phyloP scores from a whole-genome alignment of 768 basidiomycete species.

The Pulveroboletus frians region DNA sequence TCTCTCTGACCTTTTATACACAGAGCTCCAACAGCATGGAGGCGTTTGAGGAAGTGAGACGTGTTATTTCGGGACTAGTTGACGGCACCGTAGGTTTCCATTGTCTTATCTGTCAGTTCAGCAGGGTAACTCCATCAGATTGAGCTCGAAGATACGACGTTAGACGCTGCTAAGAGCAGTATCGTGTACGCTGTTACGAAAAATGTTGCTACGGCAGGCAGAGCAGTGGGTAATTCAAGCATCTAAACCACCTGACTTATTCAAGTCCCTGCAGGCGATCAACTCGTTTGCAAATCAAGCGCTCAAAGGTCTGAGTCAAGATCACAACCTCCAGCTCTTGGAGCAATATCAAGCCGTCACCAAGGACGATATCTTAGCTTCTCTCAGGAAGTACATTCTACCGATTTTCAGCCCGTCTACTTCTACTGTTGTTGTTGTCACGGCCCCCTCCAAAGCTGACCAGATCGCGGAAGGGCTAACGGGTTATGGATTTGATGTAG shows the following conservation, averaged over 20 bases:
- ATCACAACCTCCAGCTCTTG: slow-evolving; percentile 70
- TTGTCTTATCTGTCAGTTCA: background rate
- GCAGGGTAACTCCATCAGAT: slow-evolving; percentile 44
- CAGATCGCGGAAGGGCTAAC: slow-evolving; percentile 62
- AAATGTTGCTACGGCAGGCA: slow-evolving; percentile 77
- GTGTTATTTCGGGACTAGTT: slow-evolving; percentile 72
- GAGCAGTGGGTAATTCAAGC: slow-evolving; percentile 57
- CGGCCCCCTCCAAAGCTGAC: slow-evolving; percentile 74
- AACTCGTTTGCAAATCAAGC: slow-evolving; percentile 88
- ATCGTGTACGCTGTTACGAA: slow-evolving; percentile 82
- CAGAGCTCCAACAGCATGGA: slow-evolving; percentile 77
- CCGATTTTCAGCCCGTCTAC: slow-evolving; percentile 77
- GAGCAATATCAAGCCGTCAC: slow-evolving; percentile 76
- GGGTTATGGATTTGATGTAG: slow-evolving; percentile 71
- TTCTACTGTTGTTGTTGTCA: slow-evolving; percentile 78
- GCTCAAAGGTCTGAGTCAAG: slow-evolving; percentile 75
- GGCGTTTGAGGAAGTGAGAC: slow-evolving; percentile 76
- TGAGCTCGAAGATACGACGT: slow-evolving; percentile 66
- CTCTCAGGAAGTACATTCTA: slow-evolving; percentile 69
- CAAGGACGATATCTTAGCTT: slow-evolving; percentile 66
- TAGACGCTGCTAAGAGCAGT: slow-evolving; percentile 90
- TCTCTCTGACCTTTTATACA: slow-evolving; percentile 6
- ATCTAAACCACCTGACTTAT: background rate
- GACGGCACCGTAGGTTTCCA: slow-evolving; percentile 65
- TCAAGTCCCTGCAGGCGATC: slow-evolving; percentile 48